Conservation (phyloP, 2,329 filamentous ascomycete species). For the Biscogniauxia mediterranea region DNA sequence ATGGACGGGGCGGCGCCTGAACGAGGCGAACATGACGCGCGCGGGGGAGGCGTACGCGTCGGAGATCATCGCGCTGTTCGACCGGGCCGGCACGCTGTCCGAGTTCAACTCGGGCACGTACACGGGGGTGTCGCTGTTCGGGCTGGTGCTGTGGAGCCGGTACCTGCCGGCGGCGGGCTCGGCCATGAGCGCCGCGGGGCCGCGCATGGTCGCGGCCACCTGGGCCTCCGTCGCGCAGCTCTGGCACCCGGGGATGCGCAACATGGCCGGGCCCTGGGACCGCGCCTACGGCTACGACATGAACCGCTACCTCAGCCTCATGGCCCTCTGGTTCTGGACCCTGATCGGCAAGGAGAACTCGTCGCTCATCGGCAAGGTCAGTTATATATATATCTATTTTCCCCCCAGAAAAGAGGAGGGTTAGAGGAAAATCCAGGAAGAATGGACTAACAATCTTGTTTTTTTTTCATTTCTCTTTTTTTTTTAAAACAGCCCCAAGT, state of each 20-base stretch:
- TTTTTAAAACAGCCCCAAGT: conserved; percentile 39
- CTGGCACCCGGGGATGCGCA: conserved; percentile 58
- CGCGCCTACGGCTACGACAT: conserved; percentile 63
- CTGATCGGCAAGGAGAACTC: conserved; percentile 49
- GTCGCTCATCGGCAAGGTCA: conserved; percentile 34
- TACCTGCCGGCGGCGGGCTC: conserved; percentile 54
- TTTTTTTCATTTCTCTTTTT: neutral
- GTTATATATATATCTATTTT: conserved; percentile 8
- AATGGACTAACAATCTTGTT: too few species aligned
- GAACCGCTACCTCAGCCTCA: conserved; percentile 58
- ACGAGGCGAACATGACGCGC: conserved; percentile 57
- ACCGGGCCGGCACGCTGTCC: conserved; percentile 53
- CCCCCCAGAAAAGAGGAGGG: neutral
- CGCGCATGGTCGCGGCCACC: conserved; percentile 49
- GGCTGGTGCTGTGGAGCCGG: conserved; percentile 57
- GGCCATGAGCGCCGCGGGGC: conserved; percentile 50
- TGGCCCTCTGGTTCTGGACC: conserved; percentile 59
- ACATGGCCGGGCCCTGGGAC: conserved; percentile 65
- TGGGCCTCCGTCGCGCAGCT: conserved; percentile 52
- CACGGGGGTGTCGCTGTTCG: conserved; percentile 59
- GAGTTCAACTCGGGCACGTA: conserved; percentile 65
- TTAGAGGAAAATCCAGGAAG: too few species aligned
- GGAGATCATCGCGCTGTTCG: conserved; percentile 56
- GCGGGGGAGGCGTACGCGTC: conserved; percentile 56
- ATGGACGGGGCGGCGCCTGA: conserved; percentile 54